phyloP scores from a whole-genome alignment of 164 flowering plant species.

The Santalum album region DNA sequence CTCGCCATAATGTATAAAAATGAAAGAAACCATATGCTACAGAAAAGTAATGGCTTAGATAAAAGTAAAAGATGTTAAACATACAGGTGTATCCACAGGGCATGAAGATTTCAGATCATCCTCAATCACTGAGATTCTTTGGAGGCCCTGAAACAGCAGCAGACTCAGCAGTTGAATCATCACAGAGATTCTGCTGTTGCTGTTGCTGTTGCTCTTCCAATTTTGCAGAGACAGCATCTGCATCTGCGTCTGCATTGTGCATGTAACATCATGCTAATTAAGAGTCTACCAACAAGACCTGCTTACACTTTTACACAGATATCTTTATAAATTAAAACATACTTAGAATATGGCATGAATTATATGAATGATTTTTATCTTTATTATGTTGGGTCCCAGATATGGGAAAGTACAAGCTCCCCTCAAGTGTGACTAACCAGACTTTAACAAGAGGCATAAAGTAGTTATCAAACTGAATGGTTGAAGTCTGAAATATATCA shows the following conservation, averaged over 20 bases:
- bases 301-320: neutral
- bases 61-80: conserved; percentile 10
- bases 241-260: conserved; percentile 12
- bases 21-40: too few relatives aligned
- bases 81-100: conserved; percentile 48
- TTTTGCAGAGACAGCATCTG: conserved; percentile 42
- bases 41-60: too few relatives aligned
- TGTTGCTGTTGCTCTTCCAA: conserved; percentile 63
- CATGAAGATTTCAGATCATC: conserved; percentile 61
- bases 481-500: too few relatives aligned
- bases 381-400: too few relatives aligned
- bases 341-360: too few relatives aligned
- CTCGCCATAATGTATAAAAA: too few relatives aligned
- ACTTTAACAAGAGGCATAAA: too few relatives aligned
- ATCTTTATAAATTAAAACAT: too few relatives aligned
- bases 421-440: too few relatives aligned
- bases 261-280: neutral
- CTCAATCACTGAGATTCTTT: conserved; percentile 49
- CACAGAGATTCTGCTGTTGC: conserved; percentile 43
- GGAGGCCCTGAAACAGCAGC: conserved; percentile 34
- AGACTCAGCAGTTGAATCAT: conserved; percentile 50
- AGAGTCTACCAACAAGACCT: neutral
- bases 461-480: too few relatives aligned
- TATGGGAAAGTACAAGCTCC: too few relatives aligned
- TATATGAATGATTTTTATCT: too few relatives aligned